Conservation (phyloP, 2,329 filamentous ascomycete genomes). For the Dryadomyces quercivorus region DNA sequence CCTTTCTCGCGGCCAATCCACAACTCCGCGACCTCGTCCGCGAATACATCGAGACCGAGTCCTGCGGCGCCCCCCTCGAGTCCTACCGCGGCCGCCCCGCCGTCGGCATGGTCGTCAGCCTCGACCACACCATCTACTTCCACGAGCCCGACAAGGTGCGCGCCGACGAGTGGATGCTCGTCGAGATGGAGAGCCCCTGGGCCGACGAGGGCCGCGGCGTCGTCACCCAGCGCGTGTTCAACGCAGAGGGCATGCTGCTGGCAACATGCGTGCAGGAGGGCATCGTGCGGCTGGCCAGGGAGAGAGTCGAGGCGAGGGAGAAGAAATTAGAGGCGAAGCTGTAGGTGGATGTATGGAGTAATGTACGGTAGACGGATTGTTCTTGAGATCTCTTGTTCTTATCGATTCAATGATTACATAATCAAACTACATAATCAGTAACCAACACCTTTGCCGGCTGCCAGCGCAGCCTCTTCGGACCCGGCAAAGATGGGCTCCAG, state of each 20-base stretch:
- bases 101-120: conserved; percentile 74
- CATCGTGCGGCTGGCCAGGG: not conserved
- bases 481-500: conserved; percentile 57
- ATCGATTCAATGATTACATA: no score
- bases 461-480: not conserved
- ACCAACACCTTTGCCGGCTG: no score
- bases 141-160: conserved; percentile 46
- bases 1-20: conserved; percentile 28
- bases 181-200: conserved; percentile 73
- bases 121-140: conserved; percentile 65
- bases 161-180: conserved; percentile 67
- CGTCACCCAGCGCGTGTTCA: conserved; percentile 64
- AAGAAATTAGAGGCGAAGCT: conserved; percentile 1
- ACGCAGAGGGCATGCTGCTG: conserved; percentile 56
- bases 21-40: conserved; percentile 27
- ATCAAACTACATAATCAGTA: no score
- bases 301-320: no score
- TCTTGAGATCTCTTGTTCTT: no score
- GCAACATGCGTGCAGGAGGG: conserved; percentile 68
- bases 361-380: no score
- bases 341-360: not conserved
- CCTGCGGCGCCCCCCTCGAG: conserved; percentile 28
- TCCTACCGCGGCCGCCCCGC: conserved; percentile 35
- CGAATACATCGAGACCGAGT: conserved; percentile 27
- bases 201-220: conserved; percentile 64